Base-by-base conservation (phyloP, 2,329 filamentous ascomycete species). In the Sporothrix humicola region DNA sequence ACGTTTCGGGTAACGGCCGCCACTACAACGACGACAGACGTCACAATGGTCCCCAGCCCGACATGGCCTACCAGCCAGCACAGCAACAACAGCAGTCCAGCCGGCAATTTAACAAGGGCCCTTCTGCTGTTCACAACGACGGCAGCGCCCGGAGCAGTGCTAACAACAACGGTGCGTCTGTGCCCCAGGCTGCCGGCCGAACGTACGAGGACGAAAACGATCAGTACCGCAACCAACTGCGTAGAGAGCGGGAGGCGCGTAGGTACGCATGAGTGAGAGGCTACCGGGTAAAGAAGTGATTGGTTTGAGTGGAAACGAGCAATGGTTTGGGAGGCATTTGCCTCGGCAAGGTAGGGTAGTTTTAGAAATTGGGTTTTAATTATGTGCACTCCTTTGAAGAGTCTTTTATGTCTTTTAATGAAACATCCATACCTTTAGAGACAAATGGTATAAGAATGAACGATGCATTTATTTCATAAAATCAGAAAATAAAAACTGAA, bases 161-260 rank as follows among this genome's bases (percentile, higher is more conserved):
- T 65, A 23, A 20, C 59, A 65, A 46, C 61, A 66, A 48, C 65
- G 46, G 46, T 26, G 17, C 46, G 13, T 52, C 65, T 15, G 65
- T 68, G 46, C 46, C 65, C 44, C 65, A 23, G 15, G 52, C 3
- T 46, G 65, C 65, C 7, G 20, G 52, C 3, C 46, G 23, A 44
- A 44, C 65, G 13, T 48, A 48, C 20, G 20, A 66, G 42, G 65
- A n/a, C 1, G 44, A 23, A 8, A 65, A 46, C 23, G 61, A 46
- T n/a, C 37, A 42, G 17, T 23, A 48, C 13, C 63, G 44, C 5
- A 48, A 66, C 20, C 63, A 44, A 2, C 48, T 66, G 63, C 44
- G 63, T 23, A 23, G 63, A 7, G 63, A 66, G 31, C 31, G 31
- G 31, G 31, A 37, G 63, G 44, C 48, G 23, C 42, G 20, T 8